These are phyloP conservation scores for Apophysomyces trapeziformis DNA, from an alignment of 371 early-diverging fungal genomes.

Conservation along the genomic window DNA sequence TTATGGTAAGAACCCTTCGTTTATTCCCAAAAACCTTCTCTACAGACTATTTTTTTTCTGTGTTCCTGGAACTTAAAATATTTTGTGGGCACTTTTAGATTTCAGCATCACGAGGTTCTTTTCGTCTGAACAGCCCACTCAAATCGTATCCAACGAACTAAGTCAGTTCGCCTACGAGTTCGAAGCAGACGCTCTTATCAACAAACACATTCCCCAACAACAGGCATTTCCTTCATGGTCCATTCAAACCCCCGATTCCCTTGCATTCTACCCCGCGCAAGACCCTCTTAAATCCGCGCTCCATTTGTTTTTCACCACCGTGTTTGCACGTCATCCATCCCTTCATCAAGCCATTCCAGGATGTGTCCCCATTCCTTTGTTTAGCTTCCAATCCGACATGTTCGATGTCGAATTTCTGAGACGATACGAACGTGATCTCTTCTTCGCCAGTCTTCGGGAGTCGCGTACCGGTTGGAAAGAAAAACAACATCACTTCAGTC, in stretches of 20 bases:
- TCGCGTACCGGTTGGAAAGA: slow-evolving; percentile 26
- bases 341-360: slow-evolving; percentile 43
- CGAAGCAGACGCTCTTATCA: slow-evolving; percentile 43
- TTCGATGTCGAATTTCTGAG: slow-evolving; percentile 53
- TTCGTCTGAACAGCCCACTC: slow-evolving; percentile 21
- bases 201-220: slow-evolving; percentile 36
- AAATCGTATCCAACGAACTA: slow-evolving; percentile 39
- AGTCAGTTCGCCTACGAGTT: slow-evolving; percentile 50
- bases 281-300: slow-evolving; percentile 45
- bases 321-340: slow-evolving; percentile 49
- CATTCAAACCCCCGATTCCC: neutral
- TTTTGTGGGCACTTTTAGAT: slow-evolving; percentile 25
- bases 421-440: slow-evolving; percentile 44
- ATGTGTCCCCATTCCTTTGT: slow-evolving; percentile 47
- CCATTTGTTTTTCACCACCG: slow-evolving; percentile 49
- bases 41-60: neutral
- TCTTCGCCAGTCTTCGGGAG: slow-evolving; percentile 28
- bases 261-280: slow-evolving; percentile 45
- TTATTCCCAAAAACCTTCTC: neutral
- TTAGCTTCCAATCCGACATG: slow-evolving; percentile 31
- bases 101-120: slow-evolving; percentile 40
- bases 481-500: slow-evolving; percentile 16
- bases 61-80: slow-evolving; percentile 10
- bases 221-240: slow-evolving; percentile 13
- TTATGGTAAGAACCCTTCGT: slow-evolving; percentile 37